Evolutionary conservation across 176 grass and related monocot genomes (phyloP).

Genomic region (Carex myosuroides): DNA sequence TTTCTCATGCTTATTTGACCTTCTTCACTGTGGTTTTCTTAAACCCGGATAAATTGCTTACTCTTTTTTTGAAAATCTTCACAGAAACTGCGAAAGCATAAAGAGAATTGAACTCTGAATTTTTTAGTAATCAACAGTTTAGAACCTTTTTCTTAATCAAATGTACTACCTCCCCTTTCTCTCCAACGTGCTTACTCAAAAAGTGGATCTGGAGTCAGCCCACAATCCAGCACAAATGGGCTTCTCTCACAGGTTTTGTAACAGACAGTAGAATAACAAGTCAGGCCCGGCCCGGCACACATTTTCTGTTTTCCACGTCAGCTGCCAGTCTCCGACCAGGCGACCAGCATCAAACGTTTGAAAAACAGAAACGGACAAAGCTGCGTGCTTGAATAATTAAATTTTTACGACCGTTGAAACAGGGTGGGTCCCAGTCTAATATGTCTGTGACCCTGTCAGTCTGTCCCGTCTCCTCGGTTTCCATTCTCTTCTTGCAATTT

Average conservation of each 20-base stretch:
- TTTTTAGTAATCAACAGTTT: too few relatives aligned
- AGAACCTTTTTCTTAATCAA: too few relatives aligned
- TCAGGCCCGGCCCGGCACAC: neutral
- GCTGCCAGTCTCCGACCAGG: neutral
- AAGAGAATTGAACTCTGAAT: too few relatives aligned
- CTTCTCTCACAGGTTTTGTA: neutral
- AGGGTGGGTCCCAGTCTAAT: neutral
- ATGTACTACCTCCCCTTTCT: too few relatives aligned
- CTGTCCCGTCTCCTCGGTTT: slow-evolving; percentile 12
- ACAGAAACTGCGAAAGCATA: too few relatives aligned
- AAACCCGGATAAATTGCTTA: too few relatives aligned
- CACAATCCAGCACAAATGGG: neutral
- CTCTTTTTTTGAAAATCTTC: too few relatives aligned
- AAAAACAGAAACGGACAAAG: neutral
- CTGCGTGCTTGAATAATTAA: neutral
- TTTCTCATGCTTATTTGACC: too few relatives aligned
- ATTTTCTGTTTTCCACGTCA: neutral
- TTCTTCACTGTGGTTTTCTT: too few relatives aligned
- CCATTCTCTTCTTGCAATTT: slow-evolving; percentile 25
- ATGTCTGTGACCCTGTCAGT: neutral
- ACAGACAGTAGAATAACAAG: neutral
- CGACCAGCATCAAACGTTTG: neutral
- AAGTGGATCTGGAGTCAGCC: neutral
- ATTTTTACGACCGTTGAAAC: neutral
- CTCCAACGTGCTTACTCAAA: too few relatives aligned